phyloP scores from a whole-genome alignment of 306 rosid genomes.

The Adenanthera pavonina region DNA sequence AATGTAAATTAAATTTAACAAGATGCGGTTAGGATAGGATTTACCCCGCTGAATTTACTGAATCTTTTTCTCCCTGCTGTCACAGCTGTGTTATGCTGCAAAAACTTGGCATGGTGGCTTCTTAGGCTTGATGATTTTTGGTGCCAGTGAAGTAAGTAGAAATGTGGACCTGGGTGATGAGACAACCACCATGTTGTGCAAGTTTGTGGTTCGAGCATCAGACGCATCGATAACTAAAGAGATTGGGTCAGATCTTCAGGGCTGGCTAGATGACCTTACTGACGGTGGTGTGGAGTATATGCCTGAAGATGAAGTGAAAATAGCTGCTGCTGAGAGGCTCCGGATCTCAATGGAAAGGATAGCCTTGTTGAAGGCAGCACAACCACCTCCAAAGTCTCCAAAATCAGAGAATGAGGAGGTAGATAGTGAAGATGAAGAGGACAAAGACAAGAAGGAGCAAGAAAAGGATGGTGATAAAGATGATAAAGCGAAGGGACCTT shows the following conservation, averaged over 20 bases:
- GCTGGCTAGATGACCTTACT: slow-evolving; percentile 96
- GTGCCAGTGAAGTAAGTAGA: slow-evolving; percentile 99
- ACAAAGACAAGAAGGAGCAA: slow-evolving; percentile 41
- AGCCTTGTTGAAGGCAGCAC: slow-evolving; percentile 94
- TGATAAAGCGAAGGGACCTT: slow-evolving; percentile 78
- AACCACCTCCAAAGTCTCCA: slow-evolving; percentile 72
- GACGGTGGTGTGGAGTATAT: slow-evolving; percentile 98
- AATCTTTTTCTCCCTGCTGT: slow-evolving; percentile 17
- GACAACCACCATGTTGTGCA: slow-evolving; percentile 94
- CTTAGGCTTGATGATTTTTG: slow-evolving; percentile 95
- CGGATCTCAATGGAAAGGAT: slow-evolving; percentile 94
- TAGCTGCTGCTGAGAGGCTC: slow-evolving; percentile 90
- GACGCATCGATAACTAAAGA: slow-evolving; percentile 90
- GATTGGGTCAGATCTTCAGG: slow-evolving; percentile 92
- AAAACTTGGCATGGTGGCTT: slow-evolving; percentile 99
- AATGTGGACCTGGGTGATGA: slow-evolving; percentile 96
- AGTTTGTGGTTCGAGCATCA: slow-evolving; percentile 93
- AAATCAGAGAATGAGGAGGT: slow-evolving; percentile 54
- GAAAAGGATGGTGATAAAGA: slow-evolving; percentile 64
- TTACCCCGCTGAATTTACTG: slow-evolving; percentile 11
- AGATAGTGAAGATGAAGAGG: slow-evolving; percentile 46
- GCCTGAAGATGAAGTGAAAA: slow-evolving; percentile 98
- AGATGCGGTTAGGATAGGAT: not conserved
- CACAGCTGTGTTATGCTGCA: slow-evolving; percentile 92
- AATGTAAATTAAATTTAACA: slow-evolving; percentile 2